Base-by-base conservation (phyloP, 2,329 filamentous ascomycete species). In the Aspergillus sp. region DNA sequence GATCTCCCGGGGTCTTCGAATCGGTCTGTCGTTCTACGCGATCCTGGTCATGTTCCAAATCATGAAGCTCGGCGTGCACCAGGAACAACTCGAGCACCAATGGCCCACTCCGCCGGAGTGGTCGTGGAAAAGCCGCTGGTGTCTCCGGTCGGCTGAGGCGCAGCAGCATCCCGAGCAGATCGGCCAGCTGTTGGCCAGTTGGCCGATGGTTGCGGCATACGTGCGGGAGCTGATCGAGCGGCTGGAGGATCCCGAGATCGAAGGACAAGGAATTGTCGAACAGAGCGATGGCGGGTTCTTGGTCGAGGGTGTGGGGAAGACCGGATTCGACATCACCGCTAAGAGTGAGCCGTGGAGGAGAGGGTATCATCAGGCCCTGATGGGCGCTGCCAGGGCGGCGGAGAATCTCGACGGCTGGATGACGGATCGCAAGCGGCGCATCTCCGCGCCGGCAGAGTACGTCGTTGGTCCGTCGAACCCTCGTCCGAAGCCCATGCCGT, bases 31-130 rank as follows among this genome's bases (percentile, higher is more conserved):
- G 65, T 91, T 90, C 46, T 93, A 87, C 82, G 83, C 86, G 14
- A 83, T 87, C 46, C 74, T 87, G 7, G 78, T 83, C 49, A 83
- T 89, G 60, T 75, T 87, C 47, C 78, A 85, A 45, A 78, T 90
- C 10, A 84, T 87, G 45, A 83, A 84, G 64, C 85, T 87, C 63
- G 88, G 88, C 16, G 72, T 92, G 39, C 82, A 89, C 70, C 88
- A 93, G 69, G 91, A 96, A 75, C 80, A 83, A 61, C 80, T 91
- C 49, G 92, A 97, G 77, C 84, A 88, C 52, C 81, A 84, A 55
- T 91, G 88, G 72, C 92, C 92, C 0, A 93, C 91, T 1, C 93
- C 94, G 1, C 84, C 85, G 26, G 93, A 96, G 73, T 97, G 93
- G 92, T 80, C 80, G 0, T 89, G 87, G 74, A 77, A 86, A 64